Percentiles rank a stretch among this genome's conserved stretches.
Conservation (phyloP, 2,329 filamentous ascomycete species). For the Penicillium sp. region DNA sequence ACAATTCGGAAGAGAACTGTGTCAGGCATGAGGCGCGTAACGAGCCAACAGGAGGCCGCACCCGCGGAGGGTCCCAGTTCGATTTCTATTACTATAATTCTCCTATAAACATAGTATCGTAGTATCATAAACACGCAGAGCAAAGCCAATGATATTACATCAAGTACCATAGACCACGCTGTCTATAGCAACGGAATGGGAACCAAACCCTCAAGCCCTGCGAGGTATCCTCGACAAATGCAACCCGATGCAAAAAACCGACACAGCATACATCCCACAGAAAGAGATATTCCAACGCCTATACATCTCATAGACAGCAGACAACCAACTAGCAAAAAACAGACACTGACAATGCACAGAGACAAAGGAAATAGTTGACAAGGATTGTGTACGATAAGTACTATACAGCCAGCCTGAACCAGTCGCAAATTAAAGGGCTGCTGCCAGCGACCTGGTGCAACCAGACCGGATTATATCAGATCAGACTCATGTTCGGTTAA, state of each 20-base stretch:
- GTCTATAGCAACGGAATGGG: conserved; percentile 22
- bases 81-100: too few relatives aligned
- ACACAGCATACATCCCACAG: neutral
- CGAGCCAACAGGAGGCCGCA: too few relatives aligned
- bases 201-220: conserved; percentile 5
- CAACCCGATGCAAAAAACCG: conserved; percentile 24
- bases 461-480: conserved; percentile 1
- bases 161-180: conserved; percentile 16
- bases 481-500: conserved; percentile 11
- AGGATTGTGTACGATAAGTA: conserved; percentile 3
- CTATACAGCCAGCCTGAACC: conserved; percentile 11
- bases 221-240: conserved; percentile 16
- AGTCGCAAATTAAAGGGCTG: neutral
- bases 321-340: conserved; percentile 1
- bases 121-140: neutral
- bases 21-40: too few relatives aligned
- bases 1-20: too few relatives aligned
- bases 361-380: conserved; percentile 11
- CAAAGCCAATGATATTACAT: neutral
- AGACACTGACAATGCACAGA: neutral
- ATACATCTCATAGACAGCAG: conserved; percentile 2
- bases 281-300: conserved; percentile 12
- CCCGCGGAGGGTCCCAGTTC: too few relatives aligned
- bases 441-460: neutral
- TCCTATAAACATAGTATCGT: neutral